Conservation (phyloP, 345 rosid genomes). For the Litchi chinensis region DNA sequence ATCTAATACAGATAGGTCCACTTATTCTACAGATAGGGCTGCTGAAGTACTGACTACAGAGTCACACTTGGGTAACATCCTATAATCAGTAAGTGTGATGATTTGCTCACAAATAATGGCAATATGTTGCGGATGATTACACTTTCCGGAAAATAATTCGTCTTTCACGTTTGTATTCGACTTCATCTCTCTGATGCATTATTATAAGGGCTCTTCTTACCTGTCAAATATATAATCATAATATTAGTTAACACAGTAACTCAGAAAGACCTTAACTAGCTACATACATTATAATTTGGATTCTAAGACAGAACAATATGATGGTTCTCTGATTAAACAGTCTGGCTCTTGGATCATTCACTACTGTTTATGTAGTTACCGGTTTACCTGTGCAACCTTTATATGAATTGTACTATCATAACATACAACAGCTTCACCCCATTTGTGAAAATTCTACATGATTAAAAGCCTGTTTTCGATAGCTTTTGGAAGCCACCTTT, state of each 20-base stretch:
- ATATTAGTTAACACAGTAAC: not conserved
- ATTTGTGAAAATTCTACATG: too few species aligned
- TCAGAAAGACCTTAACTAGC: not conserved
- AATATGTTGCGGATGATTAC: not conserved
- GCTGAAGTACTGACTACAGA: not conserved
- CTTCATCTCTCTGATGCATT: conserved; percentile 98
- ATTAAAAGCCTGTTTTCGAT: too few species aligned
- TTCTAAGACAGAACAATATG: not conserved
- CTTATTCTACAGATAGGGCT: not conserved
- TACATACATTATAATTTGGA: not conserved
- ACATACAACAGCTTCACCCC: too few species aligned
- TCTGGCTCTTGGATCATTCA: not conserved
- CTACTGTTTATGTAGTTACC: too few species aligned
- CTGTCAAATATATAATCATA: conserved; percentile 35
- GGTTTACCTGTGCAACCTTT: too few species aligned
- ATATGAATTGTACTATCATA: too few species aligned
- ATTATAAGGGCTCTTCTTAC: conserved; percentile 93
- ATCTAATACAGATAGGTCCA: not conserved
- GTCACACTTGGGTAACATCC: not conserved
- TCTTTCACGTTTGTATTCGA: conserved; percentile 89
- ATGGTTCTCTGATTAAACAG: not conserved
- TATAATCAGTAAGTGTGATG: not conserved
- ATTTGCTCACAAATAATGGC: not conserved
- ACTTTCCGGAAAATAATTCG: conserved; percentile 79
- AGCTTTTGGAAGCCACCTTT: too few species aligned